Conservation (phyloP, 2,329 filamentous ascomycete species). For the Lithohypha guttulata region DNA sequence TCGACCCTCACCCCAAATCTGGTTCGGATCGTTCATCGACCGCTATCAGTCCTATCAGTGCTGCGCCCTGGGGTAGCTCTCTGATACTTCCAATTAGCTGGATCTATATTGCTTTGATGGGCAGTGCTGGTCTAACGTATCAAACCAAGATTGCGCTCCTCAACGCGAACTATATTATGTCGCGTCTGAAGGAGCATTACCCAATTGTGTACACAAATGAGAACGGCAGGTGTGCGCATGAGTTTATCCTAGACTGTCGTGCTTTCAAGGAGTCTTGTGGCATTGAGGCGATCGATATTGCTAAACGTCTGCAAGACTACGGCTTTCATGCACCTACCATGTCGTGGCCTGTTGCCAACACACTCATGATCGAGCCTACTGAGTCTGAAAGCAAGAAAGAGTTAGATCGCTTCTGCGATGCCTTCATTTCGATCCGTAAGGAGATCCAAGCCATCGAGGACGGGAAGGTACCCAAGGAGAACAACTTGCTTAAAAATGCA, state of each 20-base stretch:
- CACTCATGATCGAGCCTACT: slow-evolving; percentile 95
- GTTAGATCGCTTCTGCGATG: slow-evolving; percentile 85
- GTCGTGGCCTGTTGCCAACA: slow-evolving; percentile 91
- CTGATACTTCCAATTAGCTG: slow-evolving; percentile 90
- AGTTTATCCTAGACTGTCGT: slow-evolving; percentile 88
- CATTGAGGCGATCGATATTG: slow-evolving; percentile 86
- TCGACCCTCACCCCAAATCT: slow-evolving; percentile 29
- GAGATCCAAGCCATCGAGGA: slow-evolving; percentile 80
- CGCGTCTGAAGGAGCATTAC: slow-evolving; percentile 75
- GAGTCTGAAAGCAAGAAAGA: slow-evolving; percentile 88
- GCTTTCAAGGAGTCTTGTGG: slow-evolving; percentile 73
- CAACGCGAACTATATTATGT: slow-evolving; percentile 94
- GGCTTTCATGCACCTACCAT: slow-evolving; percentile 96
- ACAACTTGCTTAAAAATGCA: slow-evolving; percentile 79
- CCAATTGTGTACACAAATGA: slow-evolving; percentile 87
- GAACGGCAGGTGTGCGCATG: slow-evolving; percentile 81
- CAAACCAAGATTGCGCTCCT: slow-evolving; percentile 88
- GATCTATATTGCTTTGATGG: slow-evolving; percentile 95
- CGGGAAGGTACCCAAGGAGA: slow-evolving; percentile 60
- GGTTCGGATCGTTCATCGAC: slow-evolving; percentile 28
- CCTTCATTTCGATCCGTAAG: slow-evolving; percentile 70
- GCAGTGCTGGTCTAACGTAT: slow-evolving; percentile 66
- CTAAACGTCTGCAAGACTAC: slow-evolving; percentile 93
- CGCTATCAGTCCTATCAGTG: slow-evolving; percentile 62
- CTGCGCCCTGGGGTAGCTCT: slow-evolving; percentile 76